phyloP scores from a whole-genome alignment of 257 asterid species.

The Salvia miltiorrhiza region DNA sequence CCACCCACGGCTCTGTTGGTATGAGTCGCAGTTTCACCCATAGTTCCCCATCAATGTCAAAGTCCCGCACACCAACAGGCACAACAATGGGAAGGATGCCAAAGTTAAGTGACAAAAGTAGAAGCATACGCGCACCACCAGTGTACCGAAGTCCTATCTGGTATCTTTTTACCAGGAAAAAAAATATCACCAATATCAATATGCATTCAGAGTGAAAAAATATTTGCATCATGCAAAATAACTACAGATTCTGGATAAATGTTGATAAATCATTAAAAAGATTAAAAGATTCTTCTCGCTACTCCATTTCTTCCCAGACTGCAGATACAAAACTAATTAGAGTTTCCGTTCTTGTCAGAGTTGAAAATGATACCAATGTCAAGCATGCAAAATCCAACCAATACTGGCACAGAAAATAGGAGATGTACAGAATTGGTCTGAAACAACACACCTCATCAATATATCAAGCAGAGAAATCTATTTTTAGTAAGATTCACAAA shows the following conservation, averaged over 20 bases:
- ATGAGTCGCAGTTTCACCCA: slow-evolving; percentile 91
- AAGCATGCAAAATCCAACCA: slow-evolving; percentile 2
- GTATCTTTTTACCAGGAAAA: slow-evolving; percentile 49
- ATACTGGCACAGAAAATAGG: not conserved
- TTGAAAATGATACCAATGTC: not conserved
- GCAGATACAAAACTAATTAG: not conserved
- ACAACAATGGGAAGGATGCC: slow-evolving; percentile 73
- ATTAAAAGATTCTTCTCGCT: not conserved
- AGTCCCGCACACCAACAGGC: slow-evolving; percentile 89
- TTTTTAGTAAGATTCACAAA: not conserved
- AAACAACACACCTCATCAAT: not conserved
- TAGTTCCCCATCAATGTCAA: slow-evolving; percentile 94
- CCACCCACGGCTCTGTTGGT: slow-evolving; percentile 98
- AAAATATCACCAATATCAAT: slow-evolving; percentile 8
- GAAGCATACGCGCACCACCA: slow-evolving; percentile 94
- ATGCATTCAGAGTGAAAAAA: not conserved
- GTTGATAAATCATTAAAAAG: not conserved
- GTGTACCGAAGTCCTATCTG: slow-evolving; percentile 69
- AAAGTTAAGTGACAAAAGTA: slow-evolving; percentile 75
- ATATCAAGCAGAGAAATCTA: not conserved
- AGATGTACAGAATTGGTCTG: not conserved
- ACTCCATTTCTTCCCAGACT: not conserved
- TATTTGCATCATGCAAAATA: slow-evolving; percentile 3
- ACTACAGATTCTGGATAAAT: not conserved
- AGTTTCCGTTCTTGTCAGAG: not conserved